Evolutionary conservation across 2,329 filamentous ascomycete genomes (phyloP).

Genomic region (Microcyclospora pomicola): DNA sequence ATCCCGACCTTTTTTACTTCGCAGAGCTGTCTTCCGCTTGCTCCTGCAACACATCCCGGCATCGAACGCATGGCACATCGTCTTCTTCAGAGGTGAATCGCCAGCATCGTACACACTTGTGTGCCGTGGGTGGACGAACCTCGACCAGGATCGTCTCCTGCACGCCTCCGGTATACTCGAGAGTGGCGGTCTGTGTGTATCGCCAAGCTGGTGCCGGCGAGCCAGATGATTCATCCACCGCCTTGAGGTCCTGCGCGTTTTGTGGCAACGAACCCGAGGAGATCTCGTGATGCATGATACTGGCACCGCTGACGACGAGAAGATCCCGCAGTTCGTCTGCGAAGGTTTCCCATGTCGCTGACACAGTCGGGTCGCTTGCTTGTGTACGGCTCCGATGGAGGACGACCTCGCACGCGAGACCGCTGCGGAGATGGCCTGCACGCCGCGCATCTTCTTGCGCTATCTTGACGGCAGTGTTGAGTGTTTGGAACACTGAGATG

Average conservation of each 20-base stretch:
- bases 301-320: constrained; percentile 27
- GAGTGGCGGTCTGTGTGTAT: not conserved
- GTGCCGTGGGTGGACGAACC: constrained; percentile 32
- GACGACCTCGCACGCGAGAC: constrained; percentile 61
- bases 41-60: constrained; percentile 48
- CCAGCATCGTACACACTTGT: constrained; percentile 86
- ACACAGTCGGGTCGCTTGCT: constrained; percentile 1
- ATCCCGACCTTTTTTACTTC: not conserved
- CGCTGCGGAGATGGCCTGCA: constrained; percentile 63
- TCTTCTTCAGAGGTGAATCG: constrained; percentile 56
- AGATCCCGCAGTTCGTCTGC: constrained; percentile 24
- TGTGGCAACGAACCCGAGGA: not conserved
- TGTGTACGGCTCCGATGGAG: constrained; percentile 24
- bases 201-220: too few relatives aligned
- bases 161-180: too few relatives aligned
- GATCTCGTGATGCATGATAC: constrained; percentile 14
- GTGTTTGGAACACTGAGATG: constrained; percentile 30
- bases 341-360: too few relatives aligned
- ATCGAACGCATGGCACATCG: constrained; percentile 56
- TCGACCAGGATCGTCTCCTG: constrained; percentile 11
- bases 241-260: not conserved
- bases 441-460: constrained; percentile 60
- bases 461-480: constrained; percentile 54
- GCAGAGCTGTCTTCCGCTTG: not conserved
- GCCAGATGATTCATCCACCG: too few relatives aligned